A percentile compares a stretch with the other conserved stretches of the same genome.
Conservation (phyloP, 1,284 basidiomycete species). For the Cystobasidium sp. region DNA sequence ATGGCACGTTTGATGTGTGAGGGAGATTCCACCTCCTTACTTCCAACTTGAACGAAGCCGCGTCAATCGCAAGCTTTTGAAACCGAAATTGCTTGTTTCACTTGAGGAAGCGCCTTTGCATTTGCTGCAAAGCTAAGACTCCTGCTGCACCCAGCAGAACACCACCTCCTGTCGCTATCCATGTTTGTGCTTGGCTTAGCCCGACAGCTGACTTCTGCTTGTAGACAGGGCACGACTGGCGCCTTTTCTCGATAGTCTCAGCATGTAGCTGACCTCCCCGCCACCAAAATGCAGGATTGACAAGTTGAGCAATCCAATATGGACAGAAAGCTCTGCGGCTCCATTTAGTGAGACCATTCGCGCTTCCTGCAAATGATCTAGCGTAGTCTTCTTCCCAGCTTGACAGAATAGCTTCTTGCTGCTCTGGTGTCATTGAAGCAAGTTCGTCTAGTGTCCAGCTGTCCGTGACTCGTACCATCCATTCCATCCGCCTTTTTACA, state of each 20-base stretch:
- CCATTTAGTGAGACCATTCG: slow-evolving; percentile 40
- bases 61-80: not conserved
- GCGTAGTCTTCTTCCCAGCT: slow-evolving; percentile 56
- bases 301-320: slow-evolving; percentile 30
- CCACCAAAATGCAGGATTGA: slow-evolving; percentile 37
- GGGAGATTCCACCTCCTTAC: no score
- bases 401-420: slow-evolving; percentile 52
- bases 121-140: slow-evolving; percentile 5
- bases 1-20: no score
- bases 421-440: slow-evolving; percentile 66
- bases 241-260: slow-evolving; percentile 13
- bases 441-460: slow-evolving; percentile 80
- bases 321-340: slow-evolving; percentile 19
- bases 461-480: slow-evolving; percentile 92
- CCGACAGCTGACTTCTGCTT: slow-evolving; percentile 24
- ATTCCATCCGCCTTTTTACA: slow-evolving; percentile 81
- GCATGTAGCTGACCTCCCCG: slow-evolving; percentile 12
- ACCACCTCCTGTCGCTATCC: slow-evolving; percentile 10
- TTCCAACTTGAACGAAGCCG: not conserved
- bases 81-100: not conserved
- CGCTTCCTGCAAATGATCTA: slow-evolving; percentile 48
- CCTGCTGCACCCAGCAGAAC: slow-evolving; percentile 1
- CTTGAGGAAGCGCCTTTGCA: not conserved
- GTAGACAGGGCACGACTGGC: slow-evolving; percentile 33
- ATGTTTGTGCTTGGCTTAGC: not conserved